Evolutionary conservation across 331 rosid genomes (phyloP), one percentile per base, ranked within the genome.

Genomic region (Quercus phellos): DNA sequence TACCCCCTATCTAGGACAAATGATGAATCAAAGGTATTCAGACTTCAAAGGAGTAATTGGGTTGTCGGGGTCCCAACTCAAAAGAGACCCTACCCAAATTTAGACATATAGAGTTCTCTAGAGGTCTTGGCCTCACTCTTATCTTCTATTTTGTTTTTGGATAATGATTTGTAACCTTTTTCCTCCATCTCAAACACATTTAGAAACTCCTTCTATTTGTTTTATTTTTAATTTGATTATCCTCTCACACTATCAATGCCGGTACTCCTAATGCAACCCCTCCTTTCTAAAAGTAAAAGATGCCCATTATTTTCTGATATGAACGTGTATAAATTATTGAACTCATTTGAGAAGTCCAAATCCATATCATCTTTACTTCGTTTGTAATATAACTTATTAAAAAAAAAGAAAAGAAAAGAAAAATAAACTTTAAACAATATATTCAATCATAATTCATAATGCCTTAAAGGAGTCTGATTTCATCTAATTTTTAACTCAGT

Each of bases 1-100:
- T 11, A 18, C 11, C 55, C 38, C 26, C 54, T 27, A 35, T 7
- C 27, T 12, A 22, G 55, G 11, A 34, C 56, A 67, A 29, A 51
- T 38, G 35, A 70, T 26, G 29, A 56, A 24, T 35, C 19, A 13
- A 27, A 73, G 73, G 35, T 77, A 35, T 74, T 21, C 80, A 51
- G 21, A 55, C 19, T 51, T 43, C 53, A 14, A 46, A 46, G n/a
- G 51, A 55, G 76, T 42, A 70, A 71, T 78, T 27, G 60, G n/a
- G 43, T 50, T 59, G 82, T 59, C 66, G 72, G 77, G 55, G 29
- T 60, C 58, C 76, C 12, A 29, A 13, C 8, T 46, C 24, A 55
- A 4, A 26, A 51, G 67, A 72, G 56, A 53, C 21, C 55, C 80
- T 63, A 67, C 55, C 10, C 32, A 29, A n/a, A 50, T 66, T 27